Evolutionary conservation across 441 rosid species (phyloP).

Genomic region (Flueggea neowawraea): DNA sequence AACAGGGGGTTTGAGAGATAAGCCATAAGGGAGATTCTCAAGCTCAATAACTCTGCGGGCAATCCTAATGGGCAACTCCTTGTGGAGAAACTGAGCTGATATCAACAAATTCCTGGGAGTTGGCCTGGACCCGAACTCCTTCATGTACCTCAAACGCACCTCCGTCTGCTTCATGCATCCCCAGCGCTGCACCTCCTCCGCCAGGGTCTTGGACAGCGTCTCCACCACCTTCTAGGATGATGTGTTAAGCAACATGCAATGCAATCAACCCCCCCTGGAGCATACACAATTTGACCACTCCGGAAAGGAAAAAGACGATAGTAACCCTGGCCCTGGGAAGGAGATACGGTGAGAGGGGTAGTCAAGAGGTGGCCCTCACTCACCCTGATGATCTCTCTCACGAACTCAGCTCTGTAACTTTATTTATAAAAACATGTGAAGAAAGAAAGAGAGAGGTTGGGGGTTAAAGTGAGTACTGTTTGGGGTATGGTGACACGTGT

Average conservation of each 20-base stretch:
- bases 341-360: too few species aligned
- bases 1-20: conserved; percentile 78
- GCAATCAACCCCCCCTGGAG: neutral
- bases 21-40: conserved; percentile 71
- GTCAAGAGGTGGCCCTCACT: too few species aligned
- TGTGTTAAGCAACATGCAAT: conserved; percentile 7
- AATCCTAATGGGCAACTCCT: conserved; percentile 82
- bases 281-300: too few species aligned
- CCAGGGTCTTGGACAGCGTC: conserved; percentile 51
- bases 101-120: conserved; percentile 62
- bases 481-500: too few species aligned
- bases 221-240: conserved; percentile 38
- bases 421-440: too few species aligned
- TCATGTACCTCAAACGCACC: conserved; percentile 88
- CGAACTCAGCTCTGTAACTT: too few species aligned
- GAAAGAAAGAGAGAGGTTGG: too few species aligned
- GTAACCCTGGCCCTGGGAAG: too few species aligned
- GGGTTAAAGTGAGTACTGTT: too few species aligned
- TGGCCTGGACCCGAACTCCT: conserved; percentile 87
- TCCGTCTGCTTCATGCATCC: conserved; percentile 95
- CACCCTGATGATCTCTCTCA: too few species aligned
- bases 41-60: conserved; percentile 86
- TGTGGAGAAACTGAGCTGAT: conserved; percentile 83
- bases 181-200: conserved; percentile 76
- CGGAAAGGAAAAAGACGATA: too few species aligned